Percentiles rank a stretch among this genome's conserved stretches.
These are phyloP conservation scores for Talinum fruticosum DNA, from an alignment of 148 eudicot species.

Conservation along the genomic window DNA sequence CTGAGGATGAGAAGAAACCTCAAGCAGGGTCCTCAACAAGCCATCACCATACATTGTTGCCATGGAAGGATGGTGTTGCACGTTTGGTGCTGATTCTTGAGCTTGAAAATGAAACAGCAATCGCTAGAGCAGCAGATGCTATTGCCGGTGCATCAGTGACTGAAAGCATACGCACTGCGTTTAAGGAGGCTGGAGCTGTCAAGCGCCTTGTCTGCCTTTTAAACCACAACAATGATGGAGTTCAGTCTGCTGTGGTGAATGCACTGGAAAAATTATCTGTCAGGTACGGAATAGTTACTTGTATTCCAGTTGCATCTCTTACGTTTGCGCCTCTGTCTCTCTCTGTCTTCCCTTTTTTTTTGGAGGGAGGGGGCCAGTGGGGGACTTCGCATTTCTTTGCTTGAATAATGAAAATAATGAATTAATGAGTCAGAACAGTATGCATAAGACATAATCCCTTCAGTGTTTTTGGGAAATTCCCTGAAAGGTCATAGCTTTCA, in stretches of 20 bases:
- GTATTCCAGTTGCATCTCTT: not conserved
- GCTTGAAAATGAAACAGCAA: conserved; percentile 72
- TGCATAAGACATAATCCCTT: not conserved
- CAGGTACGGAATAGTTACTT: conserved; percentile 39
- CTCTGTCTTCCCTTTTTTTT: too few relatives aligned
- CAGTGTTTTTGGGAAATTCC: not conserved
- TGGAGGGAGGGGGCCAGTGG: too few relatives aligned
- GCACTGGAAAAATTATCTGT: conserved; percentile 75
- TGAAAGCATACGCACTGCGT: conserved; percentile 57
- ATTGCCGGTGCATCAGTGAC: conserved; percentile 68
- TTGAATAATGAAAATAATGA: too few relatives aligned
- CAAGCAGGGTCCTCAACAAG: conserved; percentile 28
- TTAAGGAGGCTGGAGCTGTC: conserved; percentile 81
- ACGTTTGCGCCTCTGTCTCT: too few relatives aligned
- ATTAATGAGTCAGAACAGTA: not conserved
- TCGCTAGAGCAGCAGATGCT: conserved; percentile 63
- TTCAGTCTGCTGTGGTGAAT: conserved; percentile 47
- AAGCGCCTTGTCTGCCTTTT: conserved; percentile 50
- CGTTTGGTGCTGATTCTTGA: conserved; percentile 83
- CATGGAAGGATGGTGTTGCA: conserved; percentile 80
- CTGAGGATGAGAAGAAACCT: conserved; percentile 40
- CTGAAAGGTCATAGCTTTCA: not conserved
- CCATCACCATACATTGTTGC: conserved; percentile 54
- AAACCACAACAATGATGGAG: conserved; percentile 40
- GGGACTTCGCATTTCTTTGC: too few relatives aligned